A percentile compares a stretch with the other conserved stretches of the same genome.
These are phyloP conservation scores for Rhinocladiella mackenziei DNA, from an alignment of 2,329 filamentous ascomycete species.

Conservation along the genomic window DNA sequence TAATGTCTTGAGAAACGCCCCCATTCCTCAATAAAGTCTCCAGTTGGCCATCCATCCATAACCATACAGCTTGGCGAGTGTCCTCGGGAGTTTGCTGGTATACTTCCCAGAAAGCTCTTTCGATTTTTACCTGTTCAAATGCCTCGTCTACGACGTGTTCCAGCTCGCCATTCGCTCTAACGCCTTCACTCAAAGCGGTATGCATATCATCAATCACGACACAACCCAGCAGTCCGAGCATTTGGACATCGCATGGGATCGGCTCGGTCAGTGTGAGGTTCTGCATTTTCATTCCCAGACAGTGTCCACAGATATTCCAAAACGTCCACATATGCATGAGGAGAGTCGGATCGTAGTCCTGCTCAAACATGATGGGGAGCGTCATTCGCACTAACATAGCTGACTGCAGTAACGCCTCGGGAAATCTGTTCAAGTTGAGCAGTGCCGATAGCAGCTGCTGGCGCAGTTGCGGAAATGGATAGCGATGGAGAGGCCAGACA, in stretches of 20 bases:
- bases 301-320: constrained; percentile 10
- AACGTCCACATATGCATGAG: constrained; percentile 38
- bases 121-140: background rate
- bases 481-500: constrained; percentile 48
- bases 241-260: constrained; percentile 1
- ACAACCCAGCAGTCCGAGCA: constrained; percentile 10
- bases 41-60: constrained; percentile 17
- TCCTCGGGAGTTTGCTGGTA: constrained; percentile 3
- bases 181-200: constrained; percentile 3
- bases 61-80: constrained; percentile 2
- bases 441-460: constrained; percentile 51
- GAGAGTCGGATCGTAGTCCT: constrained; percentile 51
- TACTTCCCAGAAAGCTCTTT: constrained; percentile 8
- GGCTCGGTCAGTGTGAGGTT: background rate
- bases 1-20: constrained; percentile 9
- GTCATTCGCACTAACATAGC: constrained; percentile 50
- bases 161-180: constrained; percentile 7
- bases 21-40: constrained; percentile 7
- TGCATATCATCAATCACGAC: constrained; percentile 13
- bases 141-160: constrained; percentile 9
- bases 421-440: constrained; percentile 42
- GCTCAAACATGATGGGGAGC: constrained; percentile 50
- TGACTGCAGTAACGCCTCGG: constrained; percentile 49
- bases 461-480: constrained; percentile 53
- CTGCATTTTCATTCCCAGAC: constrained; percentile 3